Conservation (phyloP, 2,329 filamentous ascomycete species). For the Blastomyces parvus region DNA sequence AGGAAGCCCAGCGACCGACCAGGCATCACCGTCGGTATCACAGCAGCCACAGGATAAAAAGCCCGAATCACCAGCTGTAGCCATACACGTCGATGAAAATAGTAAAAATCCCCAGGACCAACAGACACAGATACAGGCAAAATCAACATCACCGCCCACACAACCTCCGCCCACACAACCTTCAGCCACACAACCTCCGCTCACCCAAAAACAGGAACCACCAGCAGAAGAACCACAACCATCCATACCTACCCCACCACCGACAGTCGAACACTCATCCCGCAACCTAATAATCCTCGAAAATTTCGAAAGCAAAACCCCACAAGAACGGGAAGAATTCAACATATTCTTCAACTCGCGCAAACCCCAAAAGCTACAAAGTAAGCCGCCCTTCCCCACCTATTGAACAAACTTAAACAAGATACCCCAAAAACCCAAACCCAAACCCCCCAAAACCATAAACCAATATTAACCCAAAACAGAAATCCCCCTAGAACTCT, state of each 20-base stretch:
- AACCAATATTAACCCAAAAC: not conserved
- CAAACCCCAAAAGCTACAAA: slow-evolving; percentile 39
- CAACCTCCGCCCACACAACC: not conserved
- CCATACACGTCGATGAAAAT: not conserved
- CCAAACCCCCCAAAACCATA: too few species aligned
- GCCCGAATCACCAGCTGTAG: slow-evolving; percentile 1
- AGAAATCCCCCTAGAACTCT: slow-evolving; percentile 48
- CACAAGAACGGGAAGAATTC: slow-evolving; percentile 43
- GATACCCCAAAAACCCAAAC: not conserved
- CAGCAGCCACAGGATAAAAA: slow-evolving; percentile 10
- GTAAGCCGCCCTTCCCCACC: slow-evolving; percentile 26
- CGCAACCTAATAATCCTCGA: slow-evolving; percentile 52
- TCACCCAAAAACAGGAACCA: too few species aligned
- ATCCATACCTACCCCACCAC: slow-evolving; percentile 1
- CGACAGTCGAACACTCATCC: slow-evolving; percentile 12
- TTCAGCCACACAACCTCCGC: too few species aligned
- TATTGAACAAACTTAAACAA: not conserved
- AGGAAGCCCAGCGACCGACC: not conserved
- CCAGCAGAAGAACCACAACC: not conserved
- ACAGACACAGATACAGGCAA: not conserved
- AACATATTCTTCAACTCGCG: slow-evolving; percentile 49
- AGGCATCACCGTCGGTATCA: not conserved
- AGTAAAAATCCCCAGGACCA: not conserved
- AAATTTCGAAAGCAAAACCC: slow-evolving; percentile 47
- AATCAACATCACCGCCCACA: not conserved